A percentile compares a stretch with the other conserved stretches of the same genome.
Evolutionary conservation across 106 monocot genomes (phyloP).

Genomic region (Iris macrosiphon): DNA sequence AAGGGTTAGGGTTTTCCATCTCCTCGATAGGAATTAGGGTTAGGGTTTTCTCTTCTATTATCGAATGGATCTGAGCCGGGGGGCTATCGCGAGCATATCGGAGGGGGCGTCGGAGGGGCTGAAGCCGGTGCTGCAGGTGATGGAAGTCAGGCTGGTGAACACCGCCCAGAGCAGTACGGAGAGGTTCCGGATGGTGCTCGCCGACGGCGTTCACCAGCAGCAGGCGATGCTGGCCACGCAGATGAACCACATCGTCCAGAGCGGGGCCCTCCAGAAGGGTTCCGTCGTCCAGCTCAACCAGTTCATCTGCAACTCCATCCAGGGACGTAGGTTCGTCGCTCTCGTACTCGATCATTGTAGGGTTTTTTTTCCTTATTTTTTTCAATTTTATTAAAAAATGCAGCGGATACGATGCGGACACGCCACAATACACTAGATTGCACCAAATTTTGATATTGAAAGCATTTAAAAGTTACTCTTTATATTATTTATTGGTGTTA

Average conservation of each 20-base stretch:
- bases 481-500: too few relatives aligned
- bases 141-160: constrained; percentile 39
- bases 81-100: constrained; percentile 33
- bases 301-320: constrained; percentile 65
- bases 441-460: too few relatives aligned
- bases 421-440: too few relatives aligned
- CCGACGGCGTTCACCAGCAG: constrained; percentile 50
- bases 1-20: too few relatives aligned
- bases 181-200: constrained; percentile 61
- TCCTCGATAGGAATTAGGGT: too few relatives aligned
- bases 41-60: too few relatives aligned
- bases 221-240: constrained; percentile 83
- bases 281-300: constrained; percentile 53
- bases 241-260: constrained; percentile 52
- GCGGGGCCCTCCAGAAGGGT: constrained; percentile 33
- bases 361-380: too few relatives aligned
- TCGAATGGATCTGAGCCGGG: constrained; percentile 10
- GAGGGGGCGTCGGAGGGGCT: constrained; percentile 26
- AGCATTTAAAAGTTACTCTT: too few relatives aligned
- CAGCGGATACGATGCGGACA: too few relatives aligned
- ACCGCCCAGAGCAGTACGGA: constrained; percentile 38
- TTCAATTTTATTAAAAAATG: too few relatives aligned
- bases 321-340: constrained; percentile 49
- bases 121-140: constrained; percentile 58
- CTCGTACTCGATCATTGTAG: too few relatives aligned